A percentile compares a stretch with the other conserved stretches of the same genome.
These are phyloP conservation scores for Aspergillus homomorphus DNA, from an alignment of 495 filamentous ascomycete species.

Conservation along the genomic window DNA sequence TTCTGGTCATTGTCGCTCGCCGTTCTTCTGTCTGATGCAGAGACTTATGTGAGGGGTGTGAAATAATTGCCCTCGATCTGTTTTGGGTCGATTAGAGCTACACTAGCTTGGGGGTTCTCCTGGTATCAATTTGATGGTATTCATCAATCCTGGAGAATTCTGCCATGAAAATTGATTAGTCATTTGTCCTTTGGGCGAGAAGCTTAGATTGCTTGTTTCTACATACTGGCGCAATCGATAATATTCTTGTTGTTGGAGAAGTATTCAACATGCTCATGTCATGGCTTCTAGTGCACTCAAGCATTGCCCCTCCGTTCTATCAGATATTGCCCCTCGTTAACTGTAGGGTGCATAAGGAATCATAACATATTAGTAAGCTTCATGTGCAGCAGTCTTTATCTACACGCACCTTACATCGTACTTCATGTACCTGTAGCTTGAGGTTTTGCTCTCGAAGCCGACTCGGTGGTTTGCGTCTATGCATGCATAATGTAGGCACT, in stretches of 20 bases:
- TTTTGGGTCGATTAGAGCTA: background rate
- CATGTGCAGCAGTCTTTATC: background rate
- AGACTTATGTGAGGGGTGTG: background rate
- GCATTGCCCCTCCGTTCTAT: background rate
- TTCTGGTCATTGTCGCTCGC: slow-evolving; percentile 2
- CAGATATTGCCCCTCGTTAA: background rate
- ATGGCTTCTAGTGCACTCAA: background rate
- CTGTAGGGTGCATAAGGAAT: background rate
- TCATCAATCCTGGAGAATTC: background rate
- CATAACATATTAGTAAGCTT: too few relatives aligned
- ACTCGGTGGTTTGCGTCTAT: background rate
- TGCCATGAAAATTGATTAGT: background rate
- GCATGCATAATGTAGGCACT: slow-evolving; percentile 3
- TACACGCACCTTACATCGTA: too few relatives aligned
- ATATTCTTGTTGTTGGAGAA: too few relatives aligned
- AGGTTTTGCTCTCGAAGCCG: background rate
- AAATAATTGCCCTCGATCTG: background rate
- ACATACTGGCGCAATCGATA: too few relatives aligned
- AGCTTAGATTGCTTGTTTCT: background rate
- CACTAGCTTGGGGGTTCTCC: background rate
- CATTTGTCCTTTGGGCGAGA: background rate
- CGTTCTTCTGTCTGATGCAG: background rate
- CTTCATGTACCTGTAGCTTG: too few relatives aligned
- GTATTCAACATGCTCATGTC: background rate
- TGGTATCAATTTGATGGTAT: background rate